Evolutionary conservation across 257 asterid species (phyloP).

Genomic region (Fraxinus quadrangulata): DNA sequence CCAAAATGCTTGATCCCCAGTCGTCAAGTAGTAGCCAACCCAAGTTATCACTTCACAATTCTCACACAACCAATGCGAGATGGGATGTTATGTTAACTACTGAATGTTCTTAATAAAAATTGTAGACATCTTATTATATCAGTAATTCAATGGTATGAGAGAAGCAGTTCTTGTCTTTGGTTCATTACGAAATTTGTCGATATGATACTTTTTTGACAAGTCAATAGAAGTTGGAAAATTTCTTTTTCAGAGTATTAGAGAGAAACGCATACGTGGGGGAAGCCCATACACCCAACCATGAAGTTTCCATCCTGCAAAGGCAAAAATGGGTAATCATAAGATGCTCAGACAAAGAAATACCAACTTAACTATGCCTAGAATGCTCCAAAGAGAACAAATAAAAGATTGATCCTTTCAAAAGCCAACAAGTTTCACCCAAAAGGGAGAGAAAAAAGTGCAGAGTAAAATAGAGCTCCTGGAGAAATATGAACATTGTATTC

Average conservation of each 20-base stretch:
- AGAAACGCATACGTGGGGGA: constrained; percentile 68
- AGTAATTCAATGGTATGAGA: not conserved
- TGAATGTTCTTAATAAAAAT: not conserved
- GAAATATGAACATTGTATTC: constrained; percentile 8
- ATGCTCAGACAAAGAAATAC: constrained; percentile 21
- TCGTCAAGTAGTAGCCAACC: not conserved
- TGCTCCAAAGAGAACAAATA: constrained; percentile 8
- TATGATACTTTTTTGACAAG: constrained; percentile 19
- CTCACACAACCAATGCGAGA: not conserved
- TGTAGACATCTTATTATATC: not conserved
- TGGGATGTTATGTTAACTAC: not conserved
- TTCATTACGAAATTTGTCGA: constrained; percentile 10
- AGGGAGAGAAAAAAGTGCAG: not conserved
- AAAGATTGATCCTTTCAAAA: constrained; percentile 20
- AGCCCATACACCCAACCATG: constrained; percentile 99
- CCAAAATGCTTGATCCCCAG: not conserved
- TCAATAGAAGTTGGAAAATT: constrained; percentile 15
- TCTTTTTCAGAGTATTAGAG: constrained; percentile 23
- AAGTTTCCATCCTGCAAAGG: constrained; percentile 91
- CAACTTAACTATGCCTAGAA: constrained; percentile 14
- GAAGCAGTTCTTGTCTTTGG: not conserved
- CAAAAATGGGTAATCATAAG: constrained; percentile 9
- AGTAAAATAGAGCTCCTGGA: constrained; percentile 17
- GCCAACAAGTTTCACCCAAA: not conserved
- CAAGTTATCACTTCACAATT: not conserved